Evolutionary conservation across 1,284 basidiomycete species (phyloP).

Genomic region (Moniliella sp.): DNA sequence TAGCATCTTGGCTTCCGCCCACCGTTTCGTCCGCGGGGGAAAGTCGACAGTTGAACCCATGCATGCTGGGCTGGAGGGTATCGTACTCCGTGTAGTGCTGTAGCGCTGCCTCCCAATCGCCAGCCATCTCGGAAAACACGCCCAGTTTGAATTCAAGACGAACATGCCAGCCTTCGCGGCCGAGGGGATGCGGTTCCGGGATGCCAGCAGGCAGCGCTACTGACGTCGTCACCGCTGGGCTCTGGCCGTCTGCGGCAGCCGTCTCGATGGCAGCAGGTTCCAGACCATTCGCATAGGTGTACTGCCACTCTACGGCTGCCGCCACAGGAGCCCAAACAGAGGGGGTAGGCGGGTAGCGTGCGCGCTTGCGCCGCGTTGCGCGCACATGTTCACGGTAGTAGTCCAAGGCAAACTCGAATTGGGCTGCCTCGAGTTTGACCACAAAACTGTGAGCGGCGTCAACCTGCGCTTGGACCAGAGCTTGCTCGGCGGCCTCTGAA

Average conservation of each 20-base stretch:
- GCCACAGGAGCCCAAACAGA: slow-evolving; percentile 15
- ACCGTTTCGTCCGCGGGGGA: slow-evolving; percentile 77
- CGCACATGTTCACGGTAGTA: slow-evolving; percentile 81
- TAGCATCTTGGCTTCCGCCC: slow-evolving; percentile 92
- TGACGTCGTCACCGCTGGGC: slow-evolving; percentile 1
- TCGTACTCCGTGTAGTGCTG: slow-evolving; percentile 6
- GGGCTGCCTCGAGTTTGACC: slow-evolving; percentile 55
- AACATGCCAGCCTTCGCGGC: slow-evolving; percentile 78
- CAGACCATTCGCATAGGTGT: background rate
- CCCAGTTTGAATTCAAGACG: slow-evolving; percentile 90
- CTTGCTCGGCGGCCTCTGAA: background rate
- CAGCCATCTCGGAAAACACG: slow-evolving; percentile 75
- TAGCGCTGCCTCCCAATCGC: slow-evolving; percentile 51
- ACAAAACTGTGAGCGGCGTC: slow-evolving; percentile 17
- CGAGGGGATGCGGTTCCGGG: slow-evolving; percentile 35
- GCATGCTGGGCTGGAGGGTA: slow-evolving; percentile 5
- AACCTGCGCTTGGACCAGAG: background rate
- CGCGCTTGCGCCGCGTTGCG: slow-evolving; percentile 66
- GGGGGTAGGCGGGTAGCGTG: slow-evolving; percentile 40
- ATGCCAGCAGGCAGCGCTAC: slow-evolving; percentile 2
- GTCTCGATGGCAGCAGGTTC: too few species aligned
- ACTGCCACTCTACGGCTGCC: background rate
- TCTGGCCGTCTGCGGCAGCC: slow-evolving; percentile 3
- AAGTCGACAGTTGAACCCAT: slow-evolving; percentile 53
- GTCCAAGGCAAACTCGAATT: slow-evolving; percentile 67